Base-by-base conservation (phyloP, 306 rosid species). In the Calophaca sinica region DNA sequence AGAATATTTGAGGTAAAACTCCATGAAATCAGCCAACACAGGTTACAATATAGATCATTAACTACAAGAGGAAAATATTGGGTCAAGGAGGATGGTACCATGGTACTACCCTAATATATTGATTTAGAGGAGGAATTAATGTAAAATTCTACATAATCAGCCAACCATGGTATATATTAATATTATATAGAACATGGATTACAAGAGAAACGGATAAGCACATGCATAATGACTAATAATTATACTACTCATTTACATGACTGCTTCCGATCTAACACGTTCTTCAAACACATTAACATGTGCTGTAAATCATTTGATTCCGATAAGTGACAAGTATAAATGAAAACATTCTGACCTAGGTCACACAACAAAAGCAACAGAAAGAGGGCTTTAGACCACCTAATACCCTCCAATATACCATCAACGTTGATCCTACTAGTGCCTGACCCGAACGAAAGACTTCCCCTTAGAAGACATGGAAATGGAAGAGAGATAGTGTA, bases 131-230 rank as follows among this genome's bases (percentile, higher is more conserved):
- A 60, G 9, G 28, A 35, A 60, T n/a, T 60, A 12, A 60, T 33
- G 66, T 3, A 3, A 60, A 60, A 33, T 10, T 60, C 26, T 60
- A 15, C 2, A 2, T 28, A 29, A 58, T 31, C 42, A 32, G 39
- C 64, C 2, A 41, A 31, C 6, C 15, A 31, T 5, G 42, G 42
- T 58, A 32, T 42, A 11, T 57, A 57, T 5, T 11, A 58, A 58
- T 32, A 20, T 31, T 32, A 11, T 58, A 1, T 58, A 58, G 42
- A 58, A 39, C 2, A 42, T 5, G 9, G 14, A 63, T 63, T 63
- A 20, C 49, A 60, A 73, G 45, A 46, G 38, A 41, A 46, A 53
- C 50, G 13, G 12, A 66, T 66, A 38, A 60, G 39, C 61, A 48
- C n/a, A 5, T 60, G 70, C 10, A 49, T 61, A 48, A 33, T 14